Conservation (phyloP, 2,329 filamentous ascomycete species). For the Plectosphaerella sp. region DNA sequence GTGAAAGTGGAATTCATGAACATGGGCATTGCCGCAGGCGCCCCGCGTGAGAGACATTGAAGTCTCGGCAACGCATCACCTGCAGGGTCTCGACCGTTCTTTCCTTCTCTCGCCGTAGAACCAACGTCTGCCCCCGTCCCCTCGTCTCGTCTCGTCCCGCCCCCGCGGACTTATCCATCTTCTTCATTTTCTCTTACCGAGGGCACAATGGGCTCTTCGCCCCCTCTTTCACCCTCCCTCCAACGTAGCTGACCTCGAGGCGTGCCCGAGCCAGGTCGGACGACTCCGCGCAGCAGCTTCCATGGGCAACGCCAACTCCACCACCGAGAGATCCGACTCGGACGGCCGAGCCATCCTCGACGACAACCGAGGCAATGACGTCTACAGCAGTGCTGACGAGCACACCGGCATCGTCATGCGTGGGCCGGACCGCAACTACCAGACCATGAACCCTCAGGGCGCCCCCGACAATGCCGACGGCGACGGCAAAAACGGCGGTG, state of each 20-base stretch:
- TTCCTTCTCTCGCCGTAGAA: not conserved
- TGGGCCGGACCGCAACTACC: conserved; percentile 33
- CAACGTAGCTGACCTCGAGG: not conserved
- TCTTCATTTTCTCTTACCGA: not conserved
- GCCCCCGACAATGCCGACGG: conserved; percentile 8
- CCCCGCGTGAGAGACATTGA: too few relatives aligned
- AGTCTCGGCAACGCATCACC: too few relatives aligned
- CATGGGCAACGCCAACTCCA: conserved; percentile 24
- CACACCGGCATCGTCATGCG: conserved; percentile 33
- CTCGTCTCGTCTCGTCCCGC: not conserved
- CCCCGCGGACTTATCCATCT: not conserved
- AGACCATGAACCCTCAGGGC: conserved; percentile 24
- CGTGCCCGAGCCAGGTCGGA: conserved; percentile 25
- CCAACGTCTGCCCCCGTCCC: not conserved
- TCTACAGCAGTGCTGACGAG: conserved; percentile 30
- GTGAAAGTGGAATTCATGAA: too few relatives aligned
- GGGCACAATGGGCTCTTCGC: not conserved
- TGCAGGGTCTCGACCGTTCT: not conserved
- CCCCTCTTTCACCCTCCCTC: not conserved
- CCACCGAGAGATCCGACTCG: conserved; percentile 12
- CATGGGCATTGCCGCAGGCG: too few relatives aligned
- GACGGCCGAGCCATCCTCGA: conserved; percentile 11
- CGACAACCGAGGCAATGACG: conserved; percentile 7
- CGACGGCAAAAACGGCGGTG: conserved; percentile 6
- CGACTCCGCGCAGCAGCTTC: conserved; percentile 36